Evolutionary conservation across 495 filamentous ascomycete species (phyloP).

Genomic region (Parmelia sp.): DNA sequence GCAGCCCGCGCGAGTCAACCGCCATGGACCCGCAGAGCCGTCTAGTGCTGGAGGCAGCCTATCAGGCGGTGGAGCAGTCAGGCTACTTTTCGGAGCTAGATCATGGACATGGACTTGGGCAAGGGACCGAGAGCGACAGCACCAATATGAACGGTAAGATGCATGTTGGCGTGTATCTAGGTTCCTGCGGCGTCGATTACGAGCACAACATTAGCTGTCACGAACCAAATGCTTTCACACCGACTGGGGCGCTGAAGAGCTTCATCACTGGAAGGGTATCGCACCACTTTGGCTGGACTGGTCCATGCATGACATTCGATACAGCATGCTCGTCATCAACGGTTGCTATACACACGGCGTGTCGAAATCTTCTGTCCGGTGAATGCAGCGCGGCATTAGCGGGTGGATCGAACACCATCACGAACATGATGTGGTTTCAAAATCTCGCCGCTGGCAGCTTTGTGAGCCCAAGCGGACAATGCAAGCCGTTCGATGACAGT

Average conservation of each 20-base stretch:
- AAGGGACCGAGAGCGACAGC: no score
- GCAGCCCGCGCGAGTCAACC: conserved; percentile 41
- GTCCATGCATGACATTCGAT: conserved; percentile 33
- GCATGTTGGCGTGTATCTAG: conserved; percentile 81
- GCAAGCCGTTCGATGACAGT: conserved; percentile 30
- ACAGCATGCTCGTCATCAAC: conserved; percentile 35
- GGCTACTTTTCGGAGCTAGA: conserved; percentile 71
- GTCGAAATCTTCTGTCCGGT: conserved; percentile 28
- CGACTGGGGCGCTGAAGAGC: conserved; percentile 19
- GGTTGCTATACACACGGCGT: conserved; percentile 30
- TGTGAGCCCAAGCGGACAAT: neutral
- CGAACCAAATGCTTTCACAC: neutral
- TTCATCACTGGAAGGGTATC: conserved; percentile 22
- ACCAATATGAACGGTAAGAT: conserved; percentile 31
- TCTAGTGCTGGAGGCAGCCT: conserved; percentile 61
- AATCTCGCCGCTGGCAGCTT: neutral
- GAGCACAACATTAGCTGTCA: conserved; percentile 45
- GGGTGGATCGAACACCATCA: conserved; percentile 35
- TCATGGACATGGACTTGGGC: no score
- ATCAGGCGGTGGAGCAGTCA: conserved; percentile 75
- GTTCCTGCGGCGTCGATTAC: conserved; percentile 83
- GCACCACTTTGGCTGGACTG: conserved; percentile 29
- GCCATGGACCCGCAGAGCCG: conserved; percentile 74
- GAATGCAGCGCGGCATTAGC: conserved; percentile 37
- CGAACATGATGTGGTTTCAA: conserved; percentile 24